Percentiles rank a stretch among this genome's conserved stretches.
These are phyloP conservation scores for Xylariaceae sp. DNA, from an alignment of 2,329 filamentous ascomycete species.

Conservation along the genomic window DNA sequence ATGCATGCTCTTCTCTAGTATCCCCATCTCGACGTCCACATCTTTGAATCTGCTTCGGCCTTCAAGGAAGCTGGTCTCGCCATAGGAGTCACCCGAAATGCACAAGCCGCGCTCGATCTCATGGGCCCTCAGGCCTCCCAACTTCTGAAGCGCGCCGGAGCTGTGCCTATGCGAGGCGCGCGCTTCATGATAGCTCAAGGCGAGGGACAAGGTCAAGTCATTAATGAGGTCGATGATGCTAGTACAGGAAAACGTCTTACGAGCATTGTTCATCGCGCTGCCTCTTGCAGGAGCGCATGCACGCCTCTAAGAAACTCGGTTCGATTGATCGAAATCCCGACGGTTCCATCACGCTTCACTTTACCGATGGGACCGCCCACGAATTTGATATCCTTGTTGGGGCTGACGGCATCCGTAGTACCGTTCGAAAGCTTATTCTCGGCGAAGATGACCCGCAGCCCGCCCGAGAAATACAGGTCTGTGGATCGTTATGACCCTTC, in stretches of 20 bases:
- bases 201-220: conserved; percentile 16
- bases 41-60: conserved; percentile 14
- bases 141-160: conserved; percentile 31
- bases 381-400: conserved; percentile 48
- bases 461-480: conserved; percentile 28
- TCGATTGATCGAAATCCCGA: conserved; percentile 4
- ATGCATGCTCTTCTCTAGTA: conserved; percentile 9
- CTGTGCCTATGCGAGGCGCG: conserved; percentile 34
- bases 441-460: conserved; percentile 36
- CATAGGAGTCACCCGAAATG: conserved; percentile 33
- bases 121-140: conserved; percentile 26
- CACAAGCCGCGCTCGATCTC: conserved; percentile 32
- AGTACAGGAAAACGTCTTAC: conserved; percentile 22
- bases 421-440: conserved; percentile 45
- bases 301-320: conserved; percentile 34
- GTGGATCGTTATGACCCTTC: conserved; percentile 35
- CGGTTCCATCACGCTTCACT: conserved; percentile 23
- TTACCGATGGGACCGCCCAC: conserved; percentile 32
- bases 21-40: conserved; percentile 18
- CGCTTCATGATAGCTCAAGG: conserved; percentile 33
- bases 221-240: conserved; percentile 20
- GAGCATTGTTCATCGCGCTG: conserved; percentile 32
- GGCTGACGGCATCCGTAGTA: conserved; percentile 49
- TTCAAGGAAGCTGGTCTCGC: conserved; percentile 26
- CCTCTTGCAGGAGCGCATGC: conserved; percentile 31